Conservation (phyloP, 768 basidiomycete species). For the Auriscalpium microsporum region DNA sequence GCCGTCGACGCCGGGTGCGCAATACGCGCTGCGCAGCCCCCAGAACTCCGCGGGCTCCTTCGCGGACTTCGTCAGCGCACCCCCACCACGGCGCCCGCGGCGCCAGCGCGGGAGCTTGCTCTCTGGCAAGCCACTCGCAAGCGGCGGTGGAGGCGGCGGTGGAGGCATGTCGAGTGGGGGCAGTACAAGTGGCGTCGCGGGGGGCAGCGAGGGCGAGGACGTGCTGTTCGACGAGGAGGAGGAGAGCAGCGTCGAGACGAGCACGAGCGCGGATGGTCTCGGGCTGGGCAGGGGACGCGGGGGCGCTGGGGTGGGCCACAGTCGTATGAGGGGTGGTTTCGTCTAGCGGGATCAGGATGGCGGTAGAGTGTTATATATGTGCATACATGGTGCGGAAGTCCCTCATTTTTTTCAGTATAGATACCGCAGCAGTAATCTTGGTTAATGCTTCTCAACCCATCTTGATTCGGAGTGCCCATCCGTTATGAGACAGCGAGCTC, state of each 20-base stretch:
- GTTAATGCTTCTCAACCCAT: no score
- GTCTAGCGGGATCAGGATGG: no score
- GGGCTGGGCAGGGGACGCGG: background rate
- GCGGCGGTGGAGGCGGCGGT: conserved; percentile 8
- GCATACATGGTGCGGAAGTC: no score
- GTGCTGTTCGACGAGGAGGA: conserved; percentile 60
- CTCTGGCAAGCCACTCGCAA: conserved; percentile 15
- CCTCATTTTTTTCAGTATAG: no score
- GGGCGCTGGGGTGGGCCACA: background rate
- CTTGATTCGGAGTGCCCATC: no score
- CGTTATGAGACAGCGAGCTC: no score
- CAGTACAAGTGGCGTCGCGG: conserved; percentile 26
- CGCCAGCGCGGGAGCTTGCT: conserved; percentile 15
- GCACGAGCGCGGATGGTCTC: background rate
- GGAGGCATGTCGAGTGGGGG: conserved; percentile 10
- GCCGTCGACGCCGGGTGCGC: background rate
- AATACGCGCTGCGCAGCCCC: conserved; percentile 23
- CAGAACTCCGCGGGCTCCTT: conserved; percentile 28
- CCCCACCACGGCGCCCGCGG: conserved; percentile 23
- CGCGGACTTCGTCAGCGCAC: conserved; percentile 56
- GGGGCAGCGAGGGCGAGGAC: conserved; percentile 33
- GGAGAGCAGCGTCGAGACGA: conserved; percentile 17
- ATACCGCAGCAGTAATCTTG: no score
- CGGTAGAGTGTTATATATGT: no score
- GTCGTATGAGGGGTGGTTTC: background rate